phyloP scores from a whole-genome alignment of 2,329 filamentous ascomycete species.

The Talaromyces sp. region DNA sequence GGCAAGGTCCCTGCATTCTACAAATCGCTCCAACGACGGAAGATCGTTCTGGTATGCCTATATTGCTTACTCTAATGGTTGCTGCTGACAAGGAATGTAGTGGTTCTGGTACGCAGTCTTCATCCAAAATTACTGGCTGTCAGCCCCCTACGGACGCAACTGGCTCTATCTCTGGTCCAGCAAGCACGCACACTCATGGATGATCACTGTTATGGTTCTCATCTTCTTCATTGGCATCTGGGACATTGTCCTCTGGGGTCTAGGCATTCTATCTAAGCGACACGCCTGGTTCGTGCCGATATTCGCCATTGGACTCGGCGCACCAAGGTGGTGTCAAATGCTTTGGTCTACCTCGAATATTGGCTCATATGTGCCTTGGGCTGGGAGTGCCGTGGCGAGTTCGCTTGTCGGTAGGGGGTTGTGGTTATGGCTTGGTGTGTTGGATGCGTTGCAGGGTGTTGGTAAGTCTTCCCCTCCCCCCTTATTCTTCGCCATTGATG shows the following conservation, averaged over 20 bases:
- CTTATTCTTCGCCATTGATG: too few relatives aligned
- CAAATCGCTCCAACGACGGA: slow-evolving; percentile 52
- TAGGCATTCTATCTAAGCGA: slow-evolving; percentile 50
- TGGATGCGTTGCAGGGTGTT: slow-evolving; percentile 60
- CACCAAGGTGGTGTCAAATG: slow-evolving; percentile 62
- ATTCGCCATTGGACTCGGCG: slow-evolving; percentile 59
- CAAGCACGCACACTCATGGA: slow-evolving; percentile 50
- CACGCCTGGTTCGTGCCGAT: slow-evolving; percentile 62
- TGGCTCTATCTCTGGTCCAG: slow-evolving; percentile 55
- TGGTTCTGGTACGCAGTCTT: slow-evolving; percentile 59
- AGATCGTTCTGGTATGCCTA: slow-evolving; percentile 40
- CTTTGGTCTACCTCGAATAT: slow-evolving; percentile 58
- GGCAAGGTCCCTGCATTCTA: slow-evolving; percentile 59
- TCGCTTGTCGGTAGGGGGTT: slow-evolving; percentile 52
- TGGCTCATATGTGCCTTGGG: slow-evolving; percentile 59
- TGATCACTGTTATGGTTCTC: slow-evolving; percentile 49
- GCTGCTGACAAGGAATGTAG: slow-evolving; percentile 24
- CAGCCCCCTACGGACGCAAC: slow-evolving; percentile 57
- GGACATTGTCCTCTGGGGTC: slow-evolving; percentile 47
- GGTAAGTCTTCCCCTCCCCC: slow-evolving; percentile 31
- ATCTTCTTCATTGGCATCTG: slow-evolving; percentile 51
- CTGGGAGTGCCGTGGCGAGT: slow-evolving; percentile 48
- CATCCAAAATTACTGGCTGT: slow-evolving; percentile 60
- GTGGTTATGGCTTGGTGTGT: slow-evolving; percentile 62
- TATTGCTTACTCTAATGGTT: neutral